Conservation (phyloP, 1,284 basidiomycete genomes). For the Sporisorium iseilematis-ciliati region DNA sequence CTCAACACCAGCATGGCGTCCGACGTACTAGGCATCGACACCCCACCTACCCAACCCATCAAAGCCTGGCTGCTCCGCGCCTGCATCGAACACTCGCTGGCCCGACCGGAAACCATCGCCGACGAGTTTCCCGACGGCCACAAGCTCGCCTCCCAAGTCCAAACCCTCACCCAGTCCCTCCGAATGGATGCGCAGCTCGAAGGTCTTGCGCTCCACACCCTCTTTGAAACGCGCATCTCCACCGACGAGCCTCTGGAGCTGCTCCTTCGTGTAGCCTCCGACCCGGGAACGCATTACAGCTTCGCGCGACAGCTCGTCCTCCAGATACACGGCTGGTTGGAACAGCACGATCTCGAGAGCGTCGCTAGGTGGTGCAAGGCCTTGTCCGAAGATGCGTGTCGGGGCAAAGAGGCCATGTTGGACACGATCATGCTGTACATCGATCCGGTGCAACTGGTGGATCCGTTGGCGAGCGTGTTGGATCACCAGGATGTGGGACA, state of each 20-base stretch:
- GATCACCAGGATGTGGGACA: conserved; percentile 46
- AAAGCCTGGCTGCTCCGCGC: conserved; percentile 49
- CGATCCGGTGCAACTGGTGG: conserved; percentile 36
- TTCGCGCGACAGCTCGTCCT: conserved; percentile 43
- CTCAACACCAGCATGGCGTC: conserved; percentile 3
- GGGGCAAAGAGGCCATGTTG: conserved; percentile 16
- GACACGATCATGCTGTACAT: conserved; percentile 53
- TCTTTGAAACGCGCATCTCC: conserved; percentile 39
- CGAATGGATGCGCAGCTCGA: conserved; percentile 49
- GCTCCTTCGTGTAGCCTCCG: conserved; percentile 34
- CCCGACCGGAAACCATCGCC: conserved; percentile 47
- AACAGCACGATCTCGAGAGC: conserved; percentile 51
- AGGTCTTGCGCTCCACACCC: conserved; percentile 31
- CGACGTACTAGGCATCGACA: conserved; percentile 38
- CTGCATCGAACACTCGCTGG: conserved; percentile 43
- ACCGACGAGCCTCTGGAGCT: conserved; percentile 42
- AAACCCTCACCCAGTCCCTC: conserved; percentile 42
- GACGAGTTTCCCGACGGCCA: conserved; percentile 49
- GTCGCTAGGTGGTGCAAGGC: conserved; percentile 47
- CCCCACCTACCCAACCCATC: conserved; percentile 39
- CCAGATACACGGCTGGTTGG: conserved; percentile 37
- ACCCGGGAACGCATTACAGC: conserved; percentile 46
- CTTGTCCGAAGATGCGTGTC: conserved; percentile 23
- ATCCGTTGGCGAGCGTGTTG: conserved; percentile 37
- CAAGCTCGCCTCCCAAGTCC: conserved; percentile 49